Evolutionary conservation across 2,329 filamentous ascomycete genomes (phyloP), one percentile per base, ranked within the genome.

Genomic region (Trichoderma atroviride): DNA sequence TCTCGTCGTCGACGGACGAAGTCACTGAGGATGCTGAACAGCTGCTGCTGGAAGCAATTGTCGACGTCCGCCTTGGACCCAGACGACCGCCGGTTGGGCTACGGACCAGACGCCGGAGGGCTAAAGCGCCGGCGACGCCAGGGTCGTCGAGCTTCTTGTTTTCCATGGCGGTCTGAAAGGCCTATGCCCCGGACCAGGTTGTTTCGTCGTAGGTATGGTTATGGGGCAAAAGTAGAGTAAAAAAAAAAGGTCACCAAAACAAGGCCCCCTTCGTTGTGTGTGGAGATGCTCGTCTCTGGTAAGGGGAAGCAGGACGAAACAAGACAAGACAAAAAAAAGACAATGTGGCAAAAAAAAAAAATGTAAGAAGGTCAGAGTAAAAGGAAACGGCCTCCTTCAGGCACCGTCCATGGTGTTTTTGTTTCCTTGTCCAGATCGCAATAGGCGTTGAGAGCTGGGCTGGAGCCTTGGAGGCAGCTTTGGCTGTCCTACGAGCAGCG

Each of bases 81-180:
- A 79, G 72, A 68, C 77, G 78, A 72, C 78, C 76, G 61, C 40
- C 66, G 40, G 75, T 76, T 56, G 78, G 76, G 61, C 73, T 76
- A 69, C 75, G 75, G 68, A 76, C 75, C 61, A 78, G 73, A 29
- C 76, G 76, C 40, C 78, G 76, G 72, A 80, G 71, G 74, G 76
- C 75, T 74, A 77, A 77, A 70, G 76, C 56, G 72, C 74, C 69
- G 73, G 74, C 69, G 65, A 71, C 69, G 72, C 72, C 70, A 72
- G 71, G 71, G 69, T 76, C 75, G 65, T 78, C 78, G 57, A 76
- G 76, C 35, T 74, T 76, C 70, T 78, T 78, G 70, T 75, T 73
- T 68, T 79, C 77, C 78, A 79, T 79, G 57, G 64, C 55, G 69
- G 63, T 66, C 62, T 55, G 60, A 60, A 50, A 47, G 0, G 33